phyloP scores from a whole-genome alignment of 2,329 filamentous ascomycete genomes.

The Cercospora zeae-maydis region DNA sequence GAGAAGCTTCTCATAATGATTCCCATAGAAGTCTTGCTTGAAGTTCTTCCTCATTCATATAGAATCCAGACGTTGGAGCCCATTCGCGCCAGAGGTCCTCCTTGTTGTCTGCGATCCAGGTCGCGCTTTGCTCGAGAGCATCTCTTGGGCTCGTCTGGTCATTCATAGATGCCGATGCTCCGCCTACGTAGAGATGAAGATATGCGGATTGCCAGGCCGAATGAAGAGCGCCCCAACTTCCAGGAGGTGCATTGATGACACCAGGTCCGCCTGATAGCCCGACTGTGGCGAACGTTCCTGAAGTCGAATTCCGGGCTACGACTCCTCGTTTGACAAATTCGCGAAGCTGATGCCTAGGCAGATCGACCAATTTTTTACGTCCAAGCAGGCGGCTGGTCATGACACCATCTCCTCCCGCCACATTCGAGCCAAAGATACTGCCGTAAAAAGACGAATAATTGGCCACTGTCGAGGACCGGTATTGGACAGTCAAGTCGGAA shows the following conservation, averaged over 20 bases:
- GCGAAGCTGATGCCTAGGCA: slow-evolving; percentile 10
- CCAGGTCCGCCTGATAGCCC: slow-evolving; percentile 32
- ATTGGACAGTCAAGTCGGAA: slow-evolving; percentile 11
- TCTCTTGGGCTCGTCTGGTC: slow-evolving; percentile 11
- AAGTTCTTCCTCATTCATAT: slow-evolving; percentile 46
- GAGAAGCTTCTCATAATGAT: slow-evolving; percentile 38
- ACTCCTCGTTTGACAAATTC: slow-evolving; percentile 21
- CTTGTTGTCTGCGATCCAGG: slow-evolving; percentile 23
- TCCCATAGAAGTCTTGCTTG: slow-evolving; percentile 43
- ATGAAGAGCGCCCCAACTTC: slow-evolving; percentile 31
- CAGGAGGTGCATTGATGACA: slow-evolving; percentile 28
- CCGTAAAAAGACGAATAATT: slow-evolving; percentile 32
- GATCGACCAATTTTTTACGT: slow-evolving; percentile 29
- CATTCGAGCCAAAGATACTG: slow-evolving; percentile 28
- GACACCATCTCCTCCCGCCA: slow-evolving; percentile 33
- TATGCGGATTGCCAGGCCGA: slow-evolving; percentile 39
- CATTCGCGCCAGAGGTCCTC: slow-evolving; percentile 35
- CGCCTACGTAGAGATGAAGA: slow-evolving; percentile 32
- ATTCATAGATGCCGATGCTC: slow-evolving; percentile 18
- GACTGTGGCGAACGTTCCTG: slow-evolving; percentile 28
- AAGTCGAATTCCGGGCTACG: slow-evolving; percentile 22
- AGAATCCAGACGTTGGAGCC: slow-evolving; percentile 41
- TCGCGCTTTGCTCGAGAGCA: slow-evolving; percentile 14
- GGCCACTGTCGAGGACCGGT: slow-evolving; percentile 24
- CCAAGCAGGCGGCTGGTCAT: slow-evolving; percentile 39